A percentile compares a stretch with the other conserved stretches of the same genome.
Conservation (phyloP, 306 rosid species). For the Hippophae rhamnoides region DNA sequence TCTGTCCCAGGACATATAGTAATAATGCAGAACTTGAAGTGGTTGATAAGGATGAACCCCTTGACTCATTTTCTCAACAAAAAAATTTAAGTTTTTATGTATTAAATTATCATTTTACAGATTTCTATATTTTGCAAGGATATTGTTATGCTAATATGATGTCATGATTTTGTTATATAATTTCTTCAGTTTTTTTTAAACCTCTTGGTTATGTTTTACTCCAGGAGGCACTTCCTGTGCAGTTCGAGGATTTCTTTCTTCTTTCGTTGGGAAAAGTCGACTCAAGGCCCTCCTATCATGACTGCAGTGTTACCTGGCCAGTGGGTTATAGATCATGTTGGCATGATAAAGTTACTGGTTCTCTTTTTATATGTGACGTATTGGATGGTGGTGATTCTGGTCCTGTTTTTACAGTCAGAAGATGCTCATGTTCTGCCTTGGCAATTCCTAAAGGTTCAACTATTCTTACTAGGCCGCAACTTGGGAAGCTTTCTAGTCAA, state of each 20-base stretch:
- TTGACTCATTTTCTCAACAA: constrained; percentile 27
- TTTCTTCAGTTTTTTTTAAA: constrained; percentile 6
- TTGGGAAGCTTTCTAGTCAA: constrained; percentile 30
- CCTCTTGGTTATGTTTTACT: constrained; percentile 26
- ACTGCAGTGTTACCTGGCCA: constrained; percentile 53
- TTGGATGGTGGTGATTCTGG: constrained; percentile 88
- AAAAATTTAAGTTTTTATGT: constrained; percentile 39
- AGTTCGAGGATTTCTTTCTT: constrained; percentile 79
- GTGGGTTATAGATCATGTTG: constrained; percentile 79
- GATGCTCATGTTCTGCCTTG: constrained; percentile 58
- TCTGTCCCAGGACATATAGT: constrained; percentile 28
- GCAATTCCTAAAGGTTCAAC: constrained; percentile 58
- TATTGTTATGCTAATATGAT: constrained; percentile 1
- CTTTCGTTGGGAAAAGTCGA: constrained; percentile 83
- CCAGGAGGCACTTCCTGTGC: constrained; percentile 86
- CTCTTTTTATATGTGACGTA: constrained; percentile 70
- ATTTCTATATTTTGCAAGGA: constrained; percentile 10
- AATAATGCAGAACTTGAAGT: constrained; percentile 31
- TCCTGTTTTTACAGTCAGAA: constrained; percentile 67
- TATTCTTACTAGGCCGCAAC: constrained; percentile 34
- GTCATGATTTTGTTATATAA: constrained; percentile 7
- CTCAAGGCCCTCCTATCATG: constrained; percentile 62
- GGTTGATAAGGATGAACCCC: constrained; percentile 30
- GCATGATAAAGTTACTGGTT: constrained; percentile 90
- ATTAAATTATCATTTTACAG: constrained; percentile 16